Evolutionary conservation across 2,329 filamentous ascomycete genomes (phyloP), one percentile per base, ranked within the genome.

Genomic region (Helicocarpus griseus): DNA sequence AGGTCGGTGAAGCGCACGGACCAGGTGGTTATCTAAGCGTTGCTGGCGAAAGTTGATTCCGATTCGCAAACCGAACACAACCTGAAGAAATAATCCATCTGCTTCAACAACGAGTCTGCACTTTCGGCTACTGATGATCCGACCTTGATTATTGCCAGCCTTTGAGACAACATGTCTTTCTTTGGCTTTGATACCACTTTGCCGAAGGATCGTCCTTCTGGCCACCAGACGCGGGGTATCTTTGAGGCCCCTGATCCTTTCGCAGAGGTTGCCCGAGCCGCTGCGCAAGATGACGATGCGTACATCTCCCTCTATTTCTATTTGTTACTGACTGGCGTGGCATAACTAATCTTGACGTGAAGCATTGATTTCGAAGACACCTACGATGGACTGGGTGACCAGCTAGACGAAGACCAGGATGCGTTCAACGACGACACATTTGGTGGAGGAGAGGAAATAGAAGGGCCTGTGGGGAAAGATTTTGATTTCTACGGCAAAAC

Each of bases 381-480:
- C 35, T 97, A 97, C 66, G 93, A 98, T 69, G 91, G 91, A 17
- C 77, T 98, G 38, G 93, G 89, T 52, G 87, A 95, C 64, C 83
- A 87, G 68, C 83, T 98, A 33, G 85, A 95, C 62, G 91, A 98
- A 66, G 85, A 87, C 19, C 87, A 91, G 63, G 93, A 98, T 74
- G 89, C 80, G 48, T 89, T 96, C 77, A 98, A 98, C 69, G 89
- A 97, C 62, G 93, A 97, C 66, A 98, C 93, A 1, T 98, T 98
- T 65, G 87, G 80, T 54, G 71, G 69, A 52, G 72, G 67, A 17
- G 64, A 67, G 17, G 58, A 67, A 35, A 69, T 75, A 28, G 75
- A 67, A 49, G 70, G 77, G 59, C 62, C 75, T 9, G 81, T 93
- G 53, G 90, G 90, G 64, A 94, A 87, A 67, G 91, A 98, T 69